Conservation (phyloP, 192 early-diverging fungal species). For the Backusella australiensis region DNA sequence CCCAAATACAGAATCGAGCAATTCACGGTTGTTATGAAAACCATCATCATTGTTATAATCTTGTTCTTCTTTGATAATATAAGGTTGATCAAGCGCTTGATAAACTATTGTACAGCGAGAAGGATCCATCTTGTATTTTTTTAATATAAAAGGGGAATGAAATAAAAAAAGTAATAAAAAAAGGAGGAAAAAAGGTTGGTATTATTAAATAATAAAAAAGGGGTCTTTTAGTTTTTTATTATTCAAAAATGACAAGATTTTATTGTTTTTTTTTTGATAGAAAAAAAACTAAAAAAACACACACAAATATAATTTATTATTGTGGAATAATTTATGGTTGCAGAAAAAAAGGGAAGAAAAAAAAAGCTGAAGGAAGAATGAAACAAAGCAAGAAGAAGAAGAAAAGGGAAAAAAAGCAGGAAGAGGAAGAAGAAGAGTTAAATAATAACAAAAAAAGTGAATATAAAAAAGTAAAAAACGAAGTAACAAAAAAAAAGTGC, state of each 20-base stretch:
- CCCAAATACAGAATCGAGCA: constrained; percentile 13
- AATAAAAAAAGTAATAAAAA: not conserved
- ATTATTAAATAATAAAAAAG: not conserved
- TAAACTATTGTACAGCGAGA: constrained; percentile 13
- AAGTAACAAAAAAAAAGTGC: not conserved
- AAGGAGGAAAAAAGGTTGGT: not conserved
- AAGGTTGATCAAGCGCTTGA: constrained; percentile 1
- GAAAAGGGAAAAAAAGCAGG: not conserved
- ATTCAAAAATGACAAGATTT: not conserved
- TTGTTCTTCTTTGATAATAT: constrained; percentile 2
- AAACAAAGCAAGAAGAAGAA: not conserved
- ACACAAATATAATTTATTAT: not conserved
- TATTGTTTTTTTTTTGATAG: not conserved
- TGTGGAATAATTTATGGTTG: not conserved
- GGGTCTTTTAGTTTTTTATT: not conserved
- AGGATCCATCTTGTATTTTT: constrained; percentile 12
- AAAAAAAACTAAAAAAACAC: not conserved
- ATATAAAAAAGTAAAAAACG: constrained; percentile 13
- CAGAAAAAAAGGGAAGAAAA: not conserved
- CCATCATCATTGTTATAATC: not conserved
- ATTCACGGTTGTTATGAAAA: not conserved
- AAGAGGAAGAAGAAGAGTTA: not conserved
- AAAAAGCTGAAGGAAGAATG: not conserved
- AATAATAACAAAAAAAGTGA: not conserved
- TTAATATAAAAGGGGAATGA: not conserved